phyloP scores from a whole-genome alignment of 2,329 filamentous ascomycete genomes.

The Fusarium illudens region DNA sequence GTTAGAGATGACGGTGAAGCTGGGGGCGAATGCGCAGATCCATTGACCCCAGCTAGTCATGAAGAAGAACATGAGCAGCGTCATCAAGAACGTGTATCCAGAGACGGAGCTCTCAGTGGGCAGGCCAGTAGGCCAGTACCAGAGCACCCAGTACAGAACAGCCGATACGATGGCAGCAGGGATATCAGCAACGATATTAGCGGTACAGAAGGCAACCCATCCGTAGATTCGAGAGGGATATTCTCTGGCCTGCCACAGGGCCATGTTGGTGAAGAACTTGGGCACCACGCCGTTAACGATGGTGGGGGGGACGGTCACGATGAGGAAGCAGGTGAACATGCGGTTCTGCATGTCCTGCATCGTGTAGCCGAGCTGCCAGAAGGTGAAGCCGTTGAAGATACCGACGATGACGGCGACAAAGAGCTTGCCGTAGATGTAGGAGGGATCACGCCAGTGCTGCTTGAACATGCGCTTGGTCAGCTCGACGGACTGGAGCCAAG shows the following conservation, averaged over 20 bases:
- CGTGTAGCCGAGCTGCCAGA: conserved; percentile 72
- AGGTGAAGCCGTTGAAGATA: conserved; percentile 83
- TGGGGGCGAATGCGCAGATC: conserved; percentile 84
- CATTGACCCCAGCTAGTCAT: conserved; percentile 81
- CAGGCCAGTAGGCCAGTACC: conserved; percentile 80
- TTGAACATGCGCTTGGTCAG: conserved; percentile 75
- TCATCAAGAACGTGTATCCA: conserved; percentile 83
- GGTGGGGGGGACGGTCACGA: conserved; percentile 70
- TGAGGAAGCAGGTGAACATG: conserved; percentile 76
- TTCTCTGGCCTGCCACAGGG: conserved; percentile 77
- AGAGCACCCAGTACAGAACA: conserved; percentile 75
- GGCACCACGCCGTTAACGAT: conserved; percentile 78
- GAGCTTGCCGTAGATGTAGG: conserved; percentile 79
- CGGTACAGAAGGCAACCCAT: conserved; percentile 79
- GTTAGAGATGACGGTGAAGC: conserved; percentile 81
- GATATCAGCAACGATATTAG: conserved; percentile 77
- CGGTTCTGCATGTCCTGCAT: conserved; percentile 77
- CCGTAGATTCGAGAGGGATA: conserved; percentile 79
- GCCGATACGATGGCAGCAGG: conserved; percentile 71
- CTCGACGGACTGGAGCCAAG: conserved; percentile 68
- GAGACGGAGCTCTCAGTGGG: conserved; percentile 70
- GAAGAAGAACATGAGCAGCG: conserved; percentile 80
- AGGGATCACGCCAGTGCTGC: conserved; percentile 79
- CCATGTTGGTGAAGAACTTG: conserved; percentile 79
- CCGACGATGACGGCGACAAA: conserved; percentile 76